phyloP scores from a whole-genome alignment of 2,329 filamentous ascomycete species.

The Westerdykella sp. region DNA sequence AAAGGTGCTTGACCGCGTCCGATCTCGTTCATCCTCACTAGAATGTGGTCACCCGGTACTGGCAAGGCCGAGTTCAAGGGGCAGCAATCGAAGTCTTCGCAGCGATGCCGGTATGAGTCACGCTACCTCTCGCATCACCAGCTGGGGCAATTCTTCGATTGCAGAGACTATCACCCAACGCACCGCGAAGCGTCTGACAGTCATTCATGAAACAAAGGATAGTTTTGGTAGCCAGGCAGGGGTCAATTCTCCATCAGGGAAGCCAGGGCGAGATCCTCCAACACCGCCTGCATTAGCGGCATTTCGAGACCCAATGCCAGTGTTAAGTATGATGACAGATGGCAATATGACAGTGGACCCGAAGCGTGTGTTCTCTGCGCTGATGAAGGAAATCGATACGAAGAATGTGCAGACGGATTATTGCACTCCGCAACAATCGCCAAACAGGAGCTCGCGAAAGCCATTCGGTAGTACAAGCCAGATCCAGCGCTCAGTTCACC shows the following conservation, averaged over 20 bases:
- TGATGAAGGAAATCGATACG: constrained; percentile 31
- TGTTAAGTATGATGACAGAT: constrained; percentile 25
- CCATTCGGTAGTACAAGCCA: constrained; percentile 18
- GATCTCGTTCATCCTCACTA: constrained; percentile 20
- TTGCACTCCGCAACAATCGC: neutral
- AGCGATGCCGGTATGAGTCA: constrained; percentile 47
- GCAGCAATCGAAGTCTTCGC: constrained; percentile 24
- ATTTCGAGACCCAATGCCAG: constrained; percentile 29
- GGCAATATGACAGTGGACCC: constrained; percentile 23
- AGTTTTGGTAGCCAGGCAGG: constrained; percentile 21
- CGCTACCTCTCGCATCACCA: constrained; percentile 54
- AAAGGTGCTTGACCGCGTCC: constrained; percentile 41
- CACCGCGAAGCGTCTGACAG: constrained; percentile 55
- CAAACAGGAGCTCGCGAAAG: constrained; percentile 2
- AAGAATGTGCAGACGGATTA: constrained; percentile 6
- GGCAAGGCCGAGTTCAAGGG: constrained; percentile 15
- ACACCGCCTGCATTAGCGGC: constrained; percentile 17
- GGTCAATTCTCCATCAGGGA: neutral
- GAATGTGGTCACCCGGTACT: constrained; percentile 11
- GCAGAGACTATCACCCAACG: constrained; percentile 49
- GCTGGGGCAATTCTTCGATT: constrained; percentile 62
- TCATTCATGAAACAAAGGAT: constrained; percentile 53
- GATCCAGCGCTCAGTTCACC: constrained; percentile 21
- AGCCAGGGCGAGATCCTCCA: constrained; percentile 13
- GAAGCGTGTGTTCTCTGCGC: constrained; percentile 31